phyloP scores from a whole-genome alignment of 495 filamentous ascomycete species.

The Penicillium simplicissimum region DNA sequence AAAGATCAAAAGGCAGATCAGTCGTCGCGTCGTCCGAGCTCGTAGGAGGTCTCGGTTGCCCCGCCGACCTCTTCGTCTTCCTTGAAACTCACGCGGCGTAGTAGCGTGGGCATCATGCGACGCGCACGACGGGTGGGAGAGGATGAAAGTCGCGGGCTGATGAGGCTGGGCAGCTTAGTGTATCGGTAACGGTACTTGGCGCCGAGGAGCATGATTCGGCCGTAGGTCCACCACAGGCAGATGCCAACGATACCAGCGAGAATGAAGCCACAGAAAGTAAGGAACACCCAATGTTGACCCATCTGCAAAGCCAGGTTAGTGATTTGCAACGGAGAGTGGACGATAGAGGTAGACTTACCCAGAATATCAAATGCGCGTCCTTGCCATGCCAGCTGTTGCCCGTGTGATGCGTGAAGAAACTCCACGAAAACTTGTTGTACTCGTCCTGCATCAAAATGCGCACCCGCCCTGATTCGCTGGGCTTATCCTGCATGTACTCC shows the following conservation, averaged over 20 bases:
- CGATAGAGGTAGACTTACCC: conserved; percentile 43
- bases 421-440: conserved; percentile 70
- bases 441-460: conserved; percentile 63
- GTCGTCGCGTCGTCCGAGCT: conserved; percentile 44
- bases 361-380: conserved; percentile 76
- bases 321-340: background rate
- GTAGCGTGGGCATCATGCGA: conserved; percentile 38
- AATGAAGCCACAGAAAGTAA: conserved; percentile 65
- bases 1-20: conserved; percentile 20
- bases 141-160: conserved; percentile 30
- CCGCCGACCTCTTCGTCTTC: conserved; percentile 44
- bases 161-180: conserved; percentile 35
- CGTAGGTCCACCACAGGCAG: conserved; percentile 58
- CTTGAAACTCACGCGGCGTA: conserved; percentile 48
- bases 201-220: conserved; percentile 48
- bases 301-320: conserved; percentile 38
- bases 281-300: conserved; percentile 71
- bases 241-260: conserved; percentile 59
- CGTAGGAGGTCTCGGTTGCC: conserved; percentile 44
- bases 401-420: conserved; percentile 74
- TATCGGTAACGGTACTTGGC: conserved; percentile 48
- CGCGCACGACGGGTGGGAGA: conserved; percentile 41
- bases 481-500: conserved; percentile 59
- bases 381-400: conserved; percentile 77
- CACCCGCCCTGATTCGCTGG: conserved; percentile 45